Conservation (phyloP, 2,329 filamentous ascomycete genomes). For the Truncatella angustata region DNA sequence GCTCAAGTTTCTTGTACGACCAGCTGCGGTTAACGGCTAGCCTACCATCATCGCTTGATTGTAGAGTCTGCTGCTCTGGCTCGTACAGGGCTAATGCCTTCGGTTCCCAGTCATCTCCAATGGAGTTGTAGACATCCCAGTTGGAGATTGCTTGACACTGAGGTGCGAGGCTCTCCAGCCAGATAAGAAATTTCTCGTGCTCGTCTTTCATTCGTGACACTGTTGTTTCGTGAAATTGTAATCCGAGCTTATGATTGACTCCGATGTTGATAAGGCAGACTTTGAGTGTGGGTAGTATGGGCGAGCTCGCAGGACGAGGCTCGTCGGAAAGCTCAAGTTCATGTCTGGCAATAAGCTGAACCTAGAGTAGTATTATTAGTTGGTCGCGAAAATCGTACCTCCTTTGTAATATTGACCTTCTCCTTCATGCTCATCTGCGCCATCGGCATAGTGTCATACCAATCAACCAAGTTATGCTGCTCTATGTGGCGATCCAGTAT, state of each 20-base stretch:
- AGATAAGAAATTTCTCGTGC: not conserved
- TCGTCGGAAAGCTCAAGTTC: not conserved
- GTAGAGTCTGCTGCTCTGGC: not conserved
- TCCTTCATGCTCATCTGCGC: slow-evolving; percentile 12
- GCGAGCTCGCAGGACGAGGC: not conserved
- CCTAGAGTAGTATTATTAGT: not conserved
- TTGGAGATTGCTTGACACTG: not conserved
- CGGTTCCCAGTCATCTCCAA: not conserved
- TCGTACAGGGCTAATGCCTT: too few species aligned
- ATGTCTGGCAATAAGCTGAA: not conserved
- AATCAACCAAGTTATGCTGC: slow-evolving; percentile 11
- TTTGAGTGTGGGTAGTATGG: not conserved
- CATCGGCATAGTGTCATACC: not conserved
- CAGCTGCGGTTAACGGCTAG: too few species aligned
- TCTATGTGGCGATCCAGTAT: slow-evolving; percentile 18
- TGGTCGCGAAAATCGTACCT: not conserved
- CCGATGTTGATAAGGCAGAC: not conserved
- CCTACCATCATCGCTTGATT: too few species aligned
- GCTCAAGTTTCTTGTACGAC: not conserved
- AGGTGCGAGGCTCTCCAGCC: not conserved
- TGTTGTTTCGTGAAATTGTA: not conserved
- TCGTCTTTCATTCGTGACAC: not conserved
- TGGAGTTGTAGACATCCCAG: not conserved
- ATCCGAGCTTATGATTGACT: not conserved
- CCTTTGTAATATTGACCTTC: slow-evolving; percentile 19